Conservation (phyloP, 2,329 filamentous ascomycete genomes). For the Fusarium penzigii region DNA sequence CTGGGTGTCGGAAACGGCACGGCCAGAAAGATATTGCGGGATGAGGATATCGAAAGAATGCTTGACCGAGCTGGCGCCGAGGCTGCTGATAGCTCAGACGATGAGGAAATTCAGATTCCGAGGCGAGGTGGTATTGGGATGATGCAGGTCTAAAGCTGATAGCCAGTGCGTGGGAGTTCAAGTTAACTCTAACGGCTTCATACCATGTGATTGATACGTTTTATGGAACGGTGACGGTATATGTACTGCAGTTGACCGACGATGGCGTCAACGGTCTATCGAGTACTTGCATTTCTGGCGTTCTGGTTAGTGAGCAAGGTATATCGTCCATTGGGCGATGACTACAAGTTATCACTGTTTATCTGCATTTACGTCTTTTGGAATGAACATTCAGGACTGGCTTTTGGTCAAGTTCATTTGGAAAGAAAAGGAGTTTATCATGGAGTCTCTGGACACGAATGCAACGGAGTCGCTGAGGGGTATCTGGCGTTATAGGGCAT, state of each 20-base stretch:
- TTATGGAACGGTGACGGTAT: no score
- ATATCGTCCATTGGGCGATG: no score
- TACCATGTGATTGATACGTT: no score
- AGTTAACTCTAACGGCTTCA: not conserved
- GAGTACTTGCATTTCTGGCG: no score
- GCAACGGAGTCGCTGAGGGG: not conserved
- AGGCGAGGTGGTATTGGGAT: constrained; percentile 31
- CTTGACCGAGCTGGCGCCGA: constrained; percentile 54
- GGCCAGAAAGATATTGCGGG: constrained; percentile 42
- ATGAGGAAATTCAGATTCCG: constrained; percentile 57
- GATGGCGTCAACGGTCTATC: no score
- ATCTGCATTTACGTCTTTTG: no score
- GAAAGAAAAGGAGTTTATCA: not conserved
- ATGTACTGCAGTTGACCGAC: no score
- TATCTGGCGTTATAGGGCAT: not conserved
- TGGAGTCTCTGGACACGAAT: not conserved
- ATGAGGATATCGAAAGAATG: constrained; percentile 61
- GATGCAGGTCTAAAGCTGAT: constrained; percentile 28
- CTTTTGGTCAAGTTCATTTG: not conserved
- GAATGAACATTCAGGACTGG: no score
- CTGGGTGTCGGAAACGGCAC: constrained; percentile 44
- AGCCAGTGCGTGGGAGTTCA: not conserved
- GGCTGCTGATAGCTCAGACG: constrained; percentile 56
- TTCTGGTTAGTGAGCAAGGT: no score
- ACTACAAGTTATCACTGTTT: no score